These are phyloP conservation scores for Agaricales sp. DNA, from an alignment of 1,284 basidiomycete genomes.

Conservation along the genomic window DNA sequence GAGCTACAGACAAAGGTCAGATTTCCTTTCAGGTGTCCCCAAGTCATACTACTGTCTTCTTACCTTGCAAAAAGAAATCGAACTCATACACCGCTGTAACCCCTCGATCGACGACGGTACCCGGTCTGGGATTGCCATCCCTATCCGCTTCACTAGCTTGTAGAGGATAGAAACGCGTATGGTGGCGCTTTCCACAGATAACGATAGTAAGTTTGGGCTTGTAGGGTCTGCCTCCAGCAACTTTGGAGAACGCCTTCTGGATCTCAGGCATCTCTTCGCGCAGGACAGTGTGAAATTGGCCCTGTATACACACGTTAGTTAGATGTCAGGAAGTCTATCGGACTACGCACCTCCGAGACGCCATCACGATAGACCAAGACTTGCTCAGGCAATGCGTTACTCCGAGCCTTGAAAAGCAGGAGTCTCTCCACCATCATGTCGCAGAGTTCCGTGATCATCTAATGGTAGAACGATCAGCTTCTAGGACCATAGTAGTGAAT, in stretches of 20 bases:
- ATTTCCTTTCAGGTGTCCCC: no score
- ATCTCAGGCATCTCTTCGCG: conserved; percentile 48
- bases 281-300: conserved; percentile 55
- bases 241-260: conserved; percentile 42
- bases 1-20: conserved; percentile 29
- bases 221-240: conserved; percentile 34
- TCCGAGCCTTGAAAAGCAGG: conserved; percentile 40
- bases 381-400: conserved; percentile 44
- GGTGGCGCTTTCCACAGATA: conserved; percentile 73
- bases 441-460: conserved; percentile 59
- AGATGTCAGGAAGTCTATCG: no score
- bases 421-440: conserved; percentile 65
- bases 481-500: no score
- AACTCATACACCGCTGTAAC: conserved; percentile 59
- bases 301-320: conserved; percentile 37
- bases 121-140: conserved; percentile 65
- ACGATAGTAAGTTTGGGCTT: conserved; percentile 57
- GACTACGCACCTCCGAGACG: not conserved
- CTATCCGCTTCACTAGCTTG: conserved; percentile 33
- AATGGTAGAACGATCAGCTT: no score
- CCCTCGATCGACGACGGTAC: conserved; percentile 67
- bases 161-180: conserved; percentile 53
- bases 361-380: conserved; percentile 68
- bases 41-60: no score
- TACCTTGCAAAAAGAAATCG: conserved; percentile 64